Evolutionary conservation across 2,329 filamentous ascomycete species (phyloP).

Genomic region (Plenodomus lindquistii): DNA sequence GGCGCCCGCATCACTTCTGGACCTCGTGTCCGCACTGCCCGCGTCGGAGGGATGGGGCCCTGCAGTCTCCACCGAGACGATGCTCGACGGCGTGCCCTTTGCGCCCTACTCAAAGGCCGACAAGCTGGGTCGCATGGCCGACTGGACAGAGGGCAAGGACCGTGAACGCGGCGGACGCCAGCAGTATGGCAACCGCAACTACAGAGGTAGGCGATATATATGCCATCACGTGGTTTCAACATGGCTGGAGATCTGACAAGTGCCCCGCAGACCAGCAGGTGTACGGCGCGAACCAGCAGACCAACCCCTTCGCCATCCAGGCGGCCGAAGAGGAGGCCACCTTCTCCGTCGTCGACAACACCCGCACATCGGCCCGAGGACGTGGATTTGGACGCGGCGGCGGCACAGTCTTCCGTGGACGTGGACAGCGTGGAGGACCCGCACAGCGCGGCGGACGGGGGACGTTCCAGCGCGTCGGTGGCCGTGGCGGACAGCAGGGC

Average conservation of each 20-base stretch:
- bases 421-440: slow-evolving; percentile 74
- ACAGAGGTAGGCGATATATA: slow-evolving; percentile 66
- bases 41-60: slow-evolving; percentile 73
- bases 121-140: slow-evolving; percentile 98
- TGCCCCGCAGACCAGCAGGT: slow-evolving; percentile 80
- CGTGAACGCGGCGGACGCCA: slow-evolving; percentile 77
- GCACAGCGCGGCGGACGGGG: slow-evolving; percentile 72
- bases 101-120: slow-evolving; percentile 98
- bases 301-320: slow-evolving; percentile 80
- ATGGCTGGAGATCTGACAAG: slow-evolving; percentile 14
- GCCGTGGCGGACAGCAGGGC: slow-evolving; percentile 64
- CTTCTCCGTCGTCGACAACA: slow-evolving; percentile 98
- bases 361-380: slow-evolving; percentile 80
- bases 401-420: slow-evolving; percentile 83
- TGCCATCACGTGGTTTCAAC: background rate
- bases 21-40: slow-evolving; percentile 54
- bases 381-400: slow-evolving; percentile 82
- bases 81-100: slow-evolving; percentile 92
- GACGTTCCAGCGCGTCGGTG: slow-evolving; percentile 73
- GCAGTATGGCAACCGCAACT: slow-evolving; percentile 85
- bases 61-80: slow-evolving; percentile 78
- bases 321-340: slow-evolving; percentile 92
- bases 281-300: slow-evolving; percentile 86
- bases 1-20: slow-evolving; percentile 52
- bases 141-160: slow-evolving; percentile 95